Evolutionary conservation across 1,139 yeast genomes (phyloP), one percentile per base, ranked within the genome.

Genomic region (Debaryomyces sp.): DNA sequence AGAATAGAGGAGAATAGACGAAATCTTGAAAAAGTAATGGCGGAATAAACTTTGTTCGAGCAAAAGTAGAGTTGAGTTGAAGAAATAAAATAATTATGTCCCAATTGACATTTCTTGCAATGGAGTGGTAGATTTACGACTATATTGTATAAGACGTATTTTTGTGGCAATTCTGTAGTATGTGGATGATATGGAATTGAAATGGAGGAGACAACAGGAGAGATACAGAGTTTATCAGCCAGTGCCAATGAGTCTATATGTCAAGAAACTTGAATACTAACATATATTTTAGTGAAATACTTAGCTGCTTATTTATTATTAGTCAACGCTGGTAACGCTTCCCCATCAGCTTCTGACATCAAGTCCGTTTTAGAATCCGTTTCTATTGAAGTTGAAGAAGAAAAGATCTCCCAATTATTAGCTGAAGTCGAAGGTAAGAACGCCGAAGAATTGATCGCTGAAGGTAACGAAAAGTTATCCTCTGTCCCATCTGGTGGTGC

Each of bases 401-500:
- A 87, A 71, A 91, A 91, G 78, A 75, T 94, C 78, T 77, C 84
- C 70, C 79, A 88, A 71, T 87, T 94, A 75, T 80, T 94, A 70
- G 77, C 89, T 63, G 96, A 95, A 74, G 85, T 94, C 68, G 92
- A 89, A 78, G 99, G 98, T 78, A 94, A 94, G 88, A 77, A 82
- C 71, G 83, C 88, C 71, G 85, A 82, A 63, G 97, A 91, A 79
- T 87, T 94, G 80, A 87, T 94, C 66, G 94, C 97, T 70, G 96
- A 85, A 79, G 99, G 99, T 83, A 80, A 89, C 76, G 79, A 85
- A 77, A 94, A 94, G 84, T 88, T 94, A 73, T 92, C 98, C 64
- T 82, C 97, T 60, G 96, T 92, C 62, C 98, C 99, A 79, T 71
- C 97, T 73, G 99, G 96, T 77, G 97, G 94, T 80, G 92, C 96